Conservation (phyloP, 2,329 filamentous ascomycete species). For the Hypoxylon sp. region DNA sequence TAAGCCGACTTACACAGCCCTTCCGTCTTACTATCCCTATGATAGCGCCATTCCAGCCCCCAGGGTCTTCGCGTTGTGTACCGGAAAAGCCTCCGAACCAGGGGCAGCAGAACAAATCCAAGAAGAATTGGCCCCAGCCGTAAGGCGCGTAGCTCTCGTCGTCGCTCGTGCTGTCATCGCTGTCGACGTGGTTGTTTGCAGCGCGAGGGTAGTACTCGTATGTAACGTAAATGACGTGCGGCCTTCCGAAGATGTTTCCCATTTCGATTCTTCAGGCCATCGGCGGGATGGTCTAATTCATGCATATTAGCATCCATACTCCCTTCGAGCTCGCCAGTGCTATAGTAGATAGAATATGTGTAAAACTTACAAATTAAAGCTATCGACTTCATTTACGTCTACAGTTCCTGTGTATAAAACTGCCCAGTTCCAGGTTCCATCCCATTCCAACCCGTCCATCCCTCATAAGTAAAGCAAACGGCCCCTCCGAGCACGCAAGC, state of each 20-base stretch:
- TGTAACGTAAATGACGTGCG: slow-evolving; percentile 21
- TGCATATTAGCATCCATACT: too few relatives aligned
- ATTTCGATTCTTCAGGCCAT: slow-evolving; percentile 12
- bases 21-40: slow-evolving; percentile 37
- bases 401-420: background rate
- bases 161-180: slow-evolving; percentile 7
- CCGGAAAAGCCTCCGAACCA: background rate
- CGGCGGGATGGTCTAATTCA: background rate
- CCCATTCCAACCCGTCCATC: background rate
- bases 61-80: background rate
- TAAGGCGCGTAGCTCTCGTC: slow-evolving; percentile 12
- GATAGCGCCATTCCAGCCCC: slow-evolving; percentile 38
- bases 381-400: background rate
- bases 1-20: slow-evolving; percentile 44
- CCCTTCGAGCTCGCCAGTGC: background rate
- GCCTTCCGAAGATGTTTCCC: slow-evolving; percentile 34
- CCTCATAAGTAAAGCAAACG: background rate
- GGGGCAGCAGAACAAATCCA: slow-evolving; percentile 18
- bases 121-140: slow-evolving; percentile 18
- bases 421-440: background rate
- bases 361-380: background rate
- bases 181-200: background rate
- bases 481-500: background rate
- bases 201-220: background rate
- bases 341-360: background rate